phyloP scores from a whole-genome alignment of 768 basidiomycete genomes.

The Fistulinella prunicolor region DNA sequence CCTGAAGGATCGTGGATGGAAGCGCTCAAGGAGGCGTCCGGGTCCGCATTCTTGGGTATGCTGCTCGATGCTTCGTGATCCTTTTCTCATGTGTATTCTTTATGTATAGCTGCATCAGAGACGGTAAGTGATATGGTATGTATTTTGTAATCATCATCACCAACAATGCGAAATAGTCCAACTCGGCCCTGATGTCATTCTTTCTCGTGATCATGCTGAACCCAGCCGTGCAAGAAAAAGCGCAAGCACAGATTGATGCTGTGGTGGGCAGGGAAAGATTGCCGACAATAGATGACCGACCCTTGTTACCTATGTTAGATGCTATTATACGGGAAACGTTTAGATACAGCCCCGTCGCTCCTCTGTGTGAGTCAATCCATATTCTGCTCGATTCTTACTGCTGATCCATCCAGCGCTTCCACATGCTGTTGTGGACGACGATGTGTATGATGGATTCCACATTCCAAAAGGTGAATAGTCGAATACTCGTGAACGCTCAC shows the following conservation, averaged over 20 bases:
- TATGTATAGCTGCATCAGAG: slow-evolving; percentile 1
- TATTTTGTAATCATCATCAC: not conserved
- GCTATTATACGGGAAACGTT: slow-evolving; percentile 34
- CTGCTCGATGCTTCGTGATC: not conserved
- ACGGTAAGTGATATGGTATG: not conserved
- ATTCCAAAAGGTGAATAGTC: not conserved
- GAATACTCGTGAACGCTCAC: not conserved
- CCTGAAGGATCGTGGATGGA: not conserved
- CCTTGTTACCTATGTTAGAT: slow-evolving; percentile 33
- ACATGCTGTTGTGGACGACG: not conserved
- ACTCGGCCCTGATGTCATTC: slow-evolving; percentile 1
- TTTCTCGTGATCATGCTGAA: slow-evolving; percentile 2
- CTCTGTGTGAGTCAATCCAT: not conserved
- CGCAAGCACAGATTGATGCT: slow-evolving; percentile 8
- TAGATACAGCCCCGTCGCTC: slow-evolving; percentile 2
- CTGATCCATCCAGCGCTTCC: not conserved
- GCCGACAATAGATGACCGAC: slow-evolving; percentile 11
- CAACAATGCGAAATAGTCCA: not conserved
- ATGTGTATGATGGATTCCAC: not conserved
- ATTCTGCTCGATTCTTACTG: not conserved
- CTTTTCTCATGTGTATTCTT: not conserved
- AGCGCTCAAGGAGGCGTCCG: not conserved
- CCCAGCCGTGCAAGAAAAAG: slow-evolving; percentile 12
- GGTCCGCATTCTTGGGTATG: not conserved
- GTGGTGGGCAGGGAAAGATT: slow-evolving; percentile 14